Percentiles rank a stretch among this genome's conserved stretches.
Conservation (phyloP, 1,284 basidiomycete genomes). For the Butyriboletus appendiculatus region DNA sequence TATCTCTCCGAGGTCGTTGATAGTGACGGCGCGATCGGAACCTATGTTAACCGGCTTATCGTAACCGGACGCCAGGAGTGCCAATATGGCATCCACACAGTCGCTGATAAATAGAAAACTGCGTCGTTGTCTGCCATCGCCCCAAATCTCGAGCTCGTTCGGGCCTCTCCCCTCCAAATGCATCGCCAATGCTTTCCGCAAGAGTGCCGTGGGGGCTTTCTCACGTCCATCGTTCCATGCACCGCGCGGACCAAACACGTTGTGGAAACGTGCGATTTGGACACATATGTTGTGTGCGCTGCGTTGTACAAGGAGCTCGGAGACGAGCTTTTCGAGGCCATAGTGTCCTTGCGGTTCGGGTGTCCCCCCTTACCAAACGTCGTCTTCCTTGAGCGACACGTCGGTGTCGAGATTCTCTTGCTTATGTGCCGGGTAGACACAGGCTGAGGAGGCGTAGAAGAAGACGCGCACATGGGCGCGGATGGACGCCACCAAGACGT, state of each 20-base stretch:
- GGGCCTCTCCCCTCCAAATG: constrained; percentile 6
- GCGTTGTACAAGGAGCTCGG: constrained; percentile 47
- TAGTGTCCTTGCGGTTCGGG: constrained; percentile 57
- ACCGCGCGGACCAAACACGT: constrained; percentile 56
- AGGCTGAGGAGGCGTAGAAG: constrained; percentile 60
- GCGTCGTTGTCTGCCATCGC: constrained; percentile 51
- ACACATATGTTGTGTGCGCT: constrained; percentile 39
- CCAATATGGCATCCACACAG: constrained; percentile 49
- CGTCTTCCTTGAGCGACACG: constrained; percentile 47
- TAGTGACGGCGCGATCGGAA: constrained; percentile 46
- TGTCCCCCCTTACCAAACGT: constrained; percentile 40
- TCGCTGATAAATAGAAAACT: constrained; percentile 60
- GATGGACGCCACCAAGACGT: constrained; percentile 44
- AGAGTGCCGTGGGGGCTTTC: constrained; percentile 58
- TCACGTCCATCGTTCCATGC: constrained; percentile 56
- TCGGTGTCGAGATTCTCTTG: constrained; percentile 38
- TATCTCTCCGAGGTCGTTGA: constrained; percentile 46
- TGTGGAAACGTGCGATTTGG: constrained; percentile 58
- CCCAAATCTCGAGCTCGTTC: constrained; percentile 54
- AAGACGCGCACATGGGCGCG: constrained; percentile 43
- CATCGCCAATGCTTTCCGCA: constrained; percentile 51
- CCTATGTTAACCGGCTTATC: constrained; percentile 51
- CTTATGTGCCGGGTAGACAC: constrained; percentile 53
- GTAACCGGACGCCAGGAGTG: constrained; percentile 41
- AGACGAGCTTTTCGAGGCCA: constrained; percentile 57